These are phyloP conservation scores for Russula brevipes DNA, from an alignment of 768 basidiomycete genomes.

Conservation along the genomic window DNA sequence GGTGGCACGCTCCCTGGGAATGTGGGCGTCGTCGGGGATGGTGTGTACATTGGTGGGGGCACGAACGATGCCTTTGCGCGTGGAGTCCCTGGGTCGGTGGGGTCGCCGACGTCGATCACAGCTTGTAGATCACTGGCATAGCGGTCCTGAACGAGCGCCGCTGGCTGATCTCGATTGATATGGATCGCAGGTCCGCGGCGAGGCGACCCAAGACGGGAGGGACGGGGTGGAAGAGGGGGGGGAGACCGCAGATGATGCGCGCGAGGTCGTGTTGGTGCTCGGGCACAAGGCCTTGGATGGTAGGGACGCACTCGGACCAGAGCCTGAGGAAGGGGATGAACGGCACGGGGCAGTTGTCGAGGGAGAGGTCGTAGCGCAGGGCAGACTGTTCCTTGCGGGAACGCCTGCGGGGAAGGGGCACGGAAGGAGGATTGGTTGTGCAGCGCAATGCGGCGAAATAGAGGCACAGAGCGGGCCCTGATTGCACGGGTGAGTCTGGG, in stretches of 20 bases:
- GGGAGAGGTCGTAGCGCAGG: conserved; percentile 54
- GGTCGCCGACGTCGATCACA: conserved; percentile 61
- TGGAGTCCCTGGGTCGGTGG: conserved; percentile 26
- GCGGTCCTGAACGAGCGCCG: conserved; percentile 72
- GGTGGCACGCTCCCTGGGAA: conserved; percentile 3
- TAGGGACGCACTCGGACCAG: conserved; percentile 63
- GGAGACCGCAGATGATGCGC: conserved; percentile 65
- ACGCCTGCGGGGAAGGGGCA: conserved; percentile 66
- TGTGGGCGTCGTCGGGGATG: conserved; percentile 25
- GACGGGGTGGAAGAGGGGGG: conserved; percentile 38
- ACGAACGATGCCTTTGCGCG: conserved; percentile 56
- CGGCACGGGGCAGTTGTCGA: conserved; percentile 60
- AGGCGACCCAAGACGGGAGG: conserved; percentile 49
- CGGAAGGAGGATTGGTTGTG: conserved; percentile 71
- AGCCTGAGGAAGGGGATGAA: conserved; percentile 68
- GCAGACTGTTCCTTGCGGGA: conserved; percentile 49
- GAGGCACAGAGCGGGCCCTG: conserved; percentile 67
- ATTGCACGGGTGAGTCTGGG: background rate
- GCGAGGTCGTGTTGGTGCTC: conserved; percentile 79
- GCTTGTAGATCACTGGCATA: conserved; percentile 73
- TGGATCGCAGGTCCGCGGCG: conserved; percentile 75
- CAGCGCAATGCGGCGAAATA: conserved; percentile 80
- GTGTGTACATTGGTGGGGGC: conserved; percentile 59
- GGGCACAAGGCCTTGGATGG: conserved; percentile 56
- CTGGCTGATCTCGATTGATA: conserved; percentile 85